Conservation (phyloP, 2,329 filamentous ascomycete species). For the Geosmithia flava region DNA sequence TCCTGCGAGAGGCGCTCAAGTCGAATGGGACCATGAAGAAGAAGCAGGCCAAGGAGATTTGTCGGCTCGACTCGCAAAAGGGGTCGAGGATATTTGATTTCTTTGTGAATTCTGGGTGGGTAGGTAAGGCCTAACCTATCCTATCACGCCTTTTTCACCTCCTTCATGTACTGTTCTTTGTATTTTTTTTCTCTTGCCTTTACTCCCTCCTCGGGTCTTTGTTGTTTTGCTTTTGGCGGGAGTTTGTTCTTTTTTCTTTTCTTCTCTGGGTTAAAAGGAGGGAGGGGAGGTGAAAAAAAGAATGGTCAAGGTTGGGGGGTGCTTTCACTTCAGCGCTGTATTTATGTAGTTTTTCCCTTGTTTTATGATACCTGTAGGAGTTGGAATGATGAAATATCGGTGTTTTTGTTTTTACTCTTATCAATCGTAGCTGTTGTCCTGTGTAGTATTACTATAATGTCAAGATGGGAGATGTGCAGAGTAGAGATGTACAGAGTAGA, state of each 20-base stretch:
- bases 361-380: neutral
- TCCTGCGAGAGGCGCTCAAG: constrained; percentile 85
- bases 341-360: neutral
- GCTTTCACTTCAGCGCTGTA: neutral
- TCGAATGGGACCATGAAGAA: constrained; percentile 82
- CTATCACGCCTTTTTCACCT: neutral
- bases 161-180: neutral
- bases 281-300: too few relatives aligned
- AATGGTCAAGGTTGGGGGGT: neutral
- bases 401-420: too few relatives aligned
- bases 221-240: too few relatives aligned
- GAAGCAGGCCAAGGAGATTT: constrained; percentile 83
- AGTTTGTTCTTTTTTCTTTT: neutral
- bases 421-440: too few relatives aligned
- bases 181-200: neutral
- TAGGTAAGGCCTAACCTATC: constrained; percentile 52
- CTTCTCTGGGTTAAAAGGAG: neutral
- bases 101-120: constrained; percentile 85
- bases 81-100: constrained; percentile 85
- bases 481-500: too few relatives aligned
- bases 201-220: too few relatives aligned
- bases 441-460: too few relatives aligned
- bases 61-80: constrained; percentile 72
- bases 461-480: too few relatives aligned
- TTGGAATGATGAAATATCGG: neutral